Evolutionary conservation across 441 rosid species (phyloP), one percentile per base, ranked within the genome.

Genomic region (Isatis lusitanica): DNA sequence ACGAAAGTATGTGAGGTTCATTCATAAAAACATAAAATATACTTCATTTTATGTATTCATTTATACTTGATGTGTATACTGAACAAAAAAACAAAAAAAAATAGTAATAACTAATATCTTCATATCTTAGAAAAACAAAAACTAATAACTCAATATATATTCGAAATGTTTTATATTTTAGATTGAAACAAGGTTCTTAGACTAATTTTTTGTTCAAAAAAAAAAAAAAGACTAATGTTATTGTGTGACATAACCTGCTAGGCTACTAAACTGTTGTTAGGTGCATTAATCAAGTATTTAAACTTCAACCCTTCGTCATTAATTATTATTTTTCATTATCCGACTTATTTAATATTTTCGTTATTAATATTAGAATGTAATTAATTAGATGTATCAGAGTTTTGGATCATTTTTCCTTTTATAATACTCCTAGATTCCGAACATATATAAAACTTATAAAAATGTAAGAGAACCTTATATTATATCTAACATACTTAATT

Each of bases 391-490:
- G 7, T 60, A 11, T 1, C 12, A 39, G 3, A 17, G 64, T 18
- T 18, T 38, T 35, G 26, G 11, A 4, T 16, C 11, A 12, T 7
- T 39, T 42, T 42, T 55, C 13, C n/a, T 42, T 17, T 12, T 9
- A 47, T 15, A 0, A 35, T 44, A 47, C 39, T 36, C n/a, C 30
- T n/a, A 59, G 51, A 71, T 71, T 71, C 75, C 52, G 39, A 61
- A 39, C 35, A 71, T 28, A 39, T 18, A 57, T 43, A 18, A 53
- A 47, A 55, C 30, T 43, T 46, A 31, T 13, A 58, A 28, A 28
- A 15, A 30, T 2, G 28, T 35, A 13, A 59, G 48, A 61, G 44
- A 24, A 26, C 48, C 17, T 62, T 59, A 18, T 44, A 43, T 16
- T 11, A 55, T 9, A n/a, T 50, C 13, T 30, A 53, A 33, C 8